phyloP scores from a whole-genome alignment of 768 basidiomycete species.

The Tubosaeta brunneosetosa region DNA sequence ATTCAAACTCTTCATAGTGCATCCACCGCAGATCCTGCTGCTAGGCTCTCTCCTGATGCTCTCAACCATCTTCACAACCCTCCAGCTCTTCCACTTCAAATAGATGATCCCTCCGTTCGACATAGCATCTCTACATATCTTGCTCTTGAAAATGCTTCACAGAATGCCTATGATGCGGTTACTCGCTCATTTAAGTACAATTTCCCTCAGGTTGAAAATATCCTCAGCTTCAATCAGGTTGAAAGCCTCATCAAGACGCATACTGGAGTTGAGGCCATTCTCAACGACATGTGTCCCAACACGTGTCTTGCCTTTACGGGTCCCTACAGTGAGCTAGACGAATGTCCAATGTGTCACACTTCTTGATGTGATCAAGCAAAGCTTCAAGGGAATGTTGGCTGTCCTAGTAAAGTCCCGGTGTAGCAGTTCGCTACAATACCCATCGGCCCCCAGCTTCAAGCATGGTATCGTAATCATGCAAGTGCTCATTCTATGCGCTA shows the following conservation, averaged over 20 bases:
- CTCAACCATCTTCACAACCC: not conserved
- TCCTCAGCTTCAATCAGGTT: slow-evolving; percentile 1
- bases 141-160: not conserved
- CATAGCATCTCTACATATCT: not conserved
- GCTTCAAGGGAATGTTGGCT: not conserved
- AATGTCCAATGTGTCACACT: slow-evolving; percentile 31
- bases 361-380: slow-evolving; percentile 23
- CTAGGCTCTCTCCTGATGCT: not conserved
- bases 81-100: not conserved
- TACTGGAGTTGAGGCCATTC: slow-evolving; percentile 32
- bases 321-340: slow-evolving; percentile 25
- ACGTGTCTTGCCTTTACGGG: slow-evolving; percentile 40
- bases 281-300: slow-evolving; percentile 40
- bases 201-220: not conserved
- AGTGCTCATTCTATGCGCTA: slow-evolving; percentile 28
- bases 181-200: not conserved
- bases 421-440: slow-evolving; percentile 36
- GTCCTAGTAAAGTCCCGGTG: slow-evolving; percentile 21
- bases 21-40: not conserved
- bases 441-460: slow-evolving; percentile 42
- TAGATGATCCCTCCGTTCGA: not conserved
- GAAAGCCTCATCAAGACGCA: not conserved
- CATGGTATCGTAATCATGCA: slow-evolving; percentile 21
- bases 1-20: not conserved
- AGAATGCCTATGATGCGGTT: not conserved